These are phyloP conservation scores for Sarocladium brachiariae DNA, from an alignment of 2,329 filamentous ascomycete genomes.

Conservation along the genomic window DNA sequence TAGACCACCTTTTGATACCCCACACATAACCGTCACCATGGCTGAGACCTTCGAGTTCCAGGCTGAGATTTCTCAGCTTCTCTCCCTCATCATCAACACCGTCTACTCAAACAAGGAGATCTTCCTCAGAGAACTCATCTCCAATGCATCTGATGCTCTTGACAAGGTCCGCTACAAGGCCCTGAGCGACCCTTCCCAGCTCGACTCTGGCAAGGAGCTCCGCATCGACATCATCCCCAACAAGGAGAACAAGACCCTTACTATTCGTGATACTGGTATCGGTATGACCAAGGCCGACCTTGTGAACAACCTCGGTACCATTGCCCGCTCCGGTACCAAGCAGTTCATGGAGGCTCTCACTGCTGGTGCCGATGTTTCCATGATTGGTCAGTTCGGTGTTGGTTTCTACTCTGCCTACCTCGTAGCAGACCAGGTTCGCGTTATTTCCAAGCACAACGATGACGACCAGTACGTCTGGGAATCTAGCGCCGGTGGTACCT, in stretches of 20 bases:
- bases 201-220: conserved; percentile 95
- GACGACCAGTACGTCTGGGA: conserved; percentile 99
- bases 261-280: conserved; percentile 96
- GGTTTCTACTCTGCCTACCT: conserved; percentile 99
- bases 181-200: conserved; percentile 92
- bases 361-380: conserved; percentile 97
- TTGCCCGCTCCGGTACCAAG: conserved; percentile 98
- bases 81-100: conserved; percentile 99
- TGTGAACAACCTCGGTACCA: conserved; percentile 99
- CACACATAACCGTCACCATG: conserved; percentile 52
- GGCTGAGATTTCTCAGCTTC: conserved; percentile 99
- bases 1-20: conserved; percentile 29
- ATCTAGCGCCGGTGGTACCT: conserved; percentile 94
- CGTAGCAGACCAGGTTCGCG: conserved; percentile 90
- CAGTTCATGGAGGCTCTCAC: conserved; percentile 99
- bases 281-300: conserved; percentile 99
- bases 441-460: conserved; percentile 98
- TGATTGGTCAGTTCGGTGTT: conserved; percentile 99
- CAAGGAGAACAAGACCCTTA: conserved; percentile 95
- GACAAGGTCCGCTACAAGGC: conserved; percentile 99
- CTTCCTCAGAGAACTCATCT: conserved; percentile 96
- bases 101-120: conserved; percentile 99
- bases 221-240: conserved; percentile 98
- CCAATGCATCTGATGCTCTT: conserved; percentile 96
- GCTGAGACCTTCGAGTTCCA: conserved; percentile 99